Percentiles rank a stretch among this genome's conserved stretches.
These are phyloP conservation scores for Scedosporium dehoogii DNA, from an alignment of 2,329 filamentous ascomycete species.

Conservation along the genomic window DNA sequence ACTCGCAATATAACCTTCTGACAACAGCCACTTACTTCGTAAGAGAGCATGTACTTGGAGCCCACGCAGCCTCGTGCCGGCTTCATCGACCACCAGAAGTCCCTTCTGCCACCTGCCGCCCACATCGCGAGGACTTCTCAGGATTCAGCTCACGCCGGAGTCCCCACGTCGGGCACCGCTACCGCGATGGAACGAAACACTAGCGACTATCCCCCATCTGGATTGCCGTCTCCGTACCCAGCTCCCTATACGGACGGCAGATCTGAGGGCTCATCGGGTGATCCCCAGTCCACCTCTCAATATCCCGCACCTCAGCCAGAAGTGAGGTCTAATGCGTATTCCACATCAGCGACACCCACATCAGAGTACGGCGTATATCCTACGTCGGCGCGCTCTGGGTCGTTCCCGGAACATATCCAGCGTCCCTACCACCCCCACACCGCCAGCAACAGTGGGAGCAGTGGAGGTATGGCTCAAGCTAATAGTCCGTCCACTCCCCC, in stretches of 20 bases:
- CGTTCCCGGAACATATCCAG: slow-evolving; percentile 81
- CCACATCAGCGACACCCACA: slow-evolving; percentile 71
- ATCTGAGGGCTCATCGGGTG: slow-evolving; percentile 81
- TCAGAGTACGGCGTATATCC: slow-evolving; percentile 82
- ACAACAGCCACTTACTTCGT: slow-evolving; percentile 17
- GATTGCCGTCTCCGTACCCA: slow-evolving; percentile 68
- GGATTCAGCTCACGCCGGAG: slow-evolving; percentile 12
- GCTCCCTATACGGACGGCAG: slow-evolving; percentile 56
- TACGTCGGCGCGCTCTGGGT: slow-evolving; percentile 64
- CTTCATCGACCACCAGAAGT: slow-evolving; percentile 4
- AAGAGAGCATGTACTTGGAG: slow-evolving; percentile 24
- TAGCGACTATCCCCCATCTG: slow-evolving; percentile 76
- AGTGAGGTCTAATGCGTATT: slow-evolving; percentile 60
- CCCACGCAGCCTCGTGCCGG: slow-evolving; percentile 21
- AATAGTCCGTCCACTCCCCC: slow-evolving; percentile 72
- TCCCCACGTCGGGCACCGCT: background rate
- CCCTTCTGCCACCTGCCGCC: background rate
- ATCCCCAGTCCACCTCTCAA: slow-evolving; percentile 88
- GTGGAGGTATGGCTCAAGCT: slow-evolving; percentile 86
- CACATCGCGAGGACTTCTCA: slow-evolving; percentile 9
- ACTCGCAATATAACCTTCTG: slow-evolving; percentile 13
- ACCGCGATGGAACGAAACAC: slow-evolving; percentile 49
- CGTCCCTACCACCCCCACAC: slow-evolving; percentile 73
- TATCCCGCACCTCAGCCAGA: slow-evolving; percentile 71
- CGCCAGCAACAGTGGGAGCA: slow-evolving; percentile 61